Conservation (phyloP, 495 filamentous ascomycete genomes). For the Xylaria venustula region DNA sequence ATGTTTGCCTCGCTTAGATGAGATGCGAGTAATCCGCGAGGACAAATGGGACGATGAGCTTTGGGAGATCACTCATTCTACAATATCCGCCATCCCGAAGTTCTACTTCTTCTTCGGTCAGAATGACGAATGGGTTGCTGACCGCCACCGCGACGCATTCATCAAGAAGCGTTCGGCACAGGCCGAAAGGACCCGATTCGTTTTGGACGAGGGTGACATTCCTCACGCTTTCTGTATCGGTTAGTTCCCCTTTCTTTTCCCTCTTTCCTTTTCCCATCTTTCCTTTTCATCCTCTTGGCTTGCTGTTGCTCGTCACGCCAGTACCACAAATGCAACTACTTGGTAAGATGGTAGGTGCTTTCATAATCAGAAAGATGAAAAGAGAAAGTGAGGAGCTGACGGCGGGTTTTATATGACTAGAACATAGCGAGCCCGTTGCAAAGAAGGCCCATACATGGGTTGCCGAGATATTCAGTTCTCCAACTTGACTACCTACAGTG, state of each 20-base stretch:
- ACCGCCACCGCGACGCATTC: slow-evolving; percentile 70
- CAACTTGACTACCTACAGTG: too few species aligned
- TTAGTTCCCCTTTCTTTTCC: slow-evolving; percentile 27
- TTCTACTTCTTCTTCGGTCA: slow-evolving; percentile 80
- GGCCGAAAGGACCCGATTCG: slow-evolving; percentile 59
- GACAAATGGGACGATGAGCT: slow-evolving; percentile 79
- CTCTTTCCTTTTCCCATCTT: not conserved
- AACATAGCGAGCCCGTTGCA: slow-evolving; percentile 63
- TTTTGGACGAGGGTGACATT: slow-evolving; percentile 69
- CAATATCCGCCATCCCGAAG: slow-evolving; percentile 36
- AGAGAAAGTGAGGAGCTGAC: not conserved
- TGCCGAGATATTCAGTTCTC: slow-evolving; percentile 43
- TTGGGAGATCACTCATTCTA: slow-evolving; percentile 62
- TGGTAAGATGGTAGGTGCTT: not conserved
- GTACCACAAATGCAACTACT: not conserved
- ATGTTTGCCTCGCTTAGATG: slow-evolving; percentile 40
- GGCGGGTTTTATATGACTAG: slow-evolving; percentile 28
- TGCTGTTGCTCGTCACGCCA: too few species aligned
- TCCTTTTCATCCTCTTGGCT: not conserved
- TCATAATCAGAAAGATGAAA: not conserved
- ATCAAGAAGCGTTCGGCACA: slow-evolving; percentile 49
- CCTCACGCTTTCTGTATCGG: slow-evolving; percentile 82
- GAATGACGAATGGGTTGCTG: slow-evolving; percentile 79
- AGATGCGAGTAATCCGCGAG: slow-evolving; percentile 72
- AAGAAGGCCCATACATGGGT: slow-evolving; percentile 64